Conservation (phyloP, 148 eudicot genomes). For the Amaranthus palmeri region DNA sequence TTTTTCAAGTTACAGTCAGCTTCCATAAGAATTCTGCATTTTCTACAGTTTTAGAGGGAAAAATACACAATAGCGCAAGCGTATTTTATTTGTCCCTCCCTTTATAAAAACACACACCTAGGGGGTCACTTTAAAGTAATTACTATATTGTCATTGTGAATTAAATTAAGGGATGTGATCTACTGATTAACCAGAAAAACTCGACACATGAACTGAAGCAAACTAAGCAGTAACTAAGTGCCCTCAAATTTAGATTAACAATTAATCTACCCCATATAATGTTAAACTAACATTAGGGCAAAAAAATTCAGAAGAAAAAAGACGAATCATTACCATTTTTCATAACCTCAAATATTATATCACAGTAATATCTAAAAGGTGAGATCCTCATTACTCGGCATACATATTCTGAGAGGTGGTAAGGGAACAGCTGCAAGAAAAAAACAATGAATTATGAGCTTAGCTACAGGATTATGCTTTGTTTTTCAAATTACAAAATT, state of each 20-base stretch:
- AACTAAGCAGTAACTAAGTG: not conserved
- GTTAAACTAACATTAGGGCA: conserved; percentile 11
- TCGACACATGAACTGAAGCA: not conserved
- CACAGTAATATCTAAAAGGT: conserved; percentile 94
- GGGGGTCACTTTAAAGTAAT: not conserved
- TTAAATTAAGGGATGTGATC: not conserved
- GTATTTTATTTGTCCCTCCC: not conserved
- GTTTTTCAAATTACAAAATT: not conserved
- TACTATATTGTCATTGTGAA: not conserved
- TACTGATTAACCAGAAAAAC: not conserved
- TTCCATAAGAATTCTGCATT: too few species aligned
- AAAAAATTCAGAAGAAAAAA: not conserved
- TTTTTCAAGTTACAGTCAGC: too few species aligned
- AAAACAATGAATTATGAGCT: conserved; percentile 15
- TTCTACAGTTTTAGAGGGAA: too few species aligned
- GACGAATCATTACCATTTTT: conserved; percentile 62
- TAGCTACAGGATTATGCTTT: not conserved
- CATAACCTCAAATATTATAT: conserved; percentile 96
- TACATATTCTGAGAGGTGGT: conserved; percentile 93
- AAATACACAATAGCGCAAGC: not conserved
- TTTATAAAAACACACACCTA: not conserved
- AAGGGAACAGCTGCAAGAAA: conserved; percentile 84
- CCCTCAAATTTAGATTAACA: not conserved
- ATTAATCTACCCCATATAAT: not conserved
- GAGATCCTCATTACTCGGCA: conserved; percentile 97